Evolutionary conservation across 2,329 filamentous ascomycete species (phyloP).

Genomic region (Fusarium scirpi): DNA sequence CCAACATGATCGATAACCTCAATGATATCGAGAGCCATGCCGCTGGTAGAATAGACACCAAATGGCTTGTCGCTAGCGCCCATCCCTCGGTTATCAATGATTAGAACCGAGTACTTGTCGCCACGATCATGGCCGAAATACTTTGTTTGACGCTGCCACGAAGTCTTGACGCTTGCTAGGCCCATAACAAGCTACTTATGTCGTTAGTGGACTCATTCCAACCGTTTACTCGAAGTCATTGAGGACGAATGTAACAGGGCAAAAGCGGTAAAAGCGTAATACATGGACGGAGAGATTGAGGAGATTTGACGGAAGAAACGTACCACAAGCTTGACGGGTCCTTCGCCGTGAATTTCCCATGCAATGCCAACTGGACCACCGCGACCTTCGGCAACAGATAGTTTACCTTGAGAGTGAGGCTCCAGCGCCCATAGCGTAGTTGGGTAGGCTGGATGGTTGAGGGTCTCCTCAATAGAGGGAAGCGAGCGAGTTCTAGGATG

Average conservation of each 20-base stretch:
- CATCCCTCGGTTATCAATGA: slow-evolving; percentile 88
- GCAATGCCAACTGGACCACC: slow-evolving; percentile 81
- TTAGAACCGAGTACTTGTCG: slow-evolving; percentile 76
- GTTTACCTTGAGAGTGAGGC: slow-evolving; percentile 70
- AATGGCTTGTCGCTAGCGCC: slow-evolving; percentile 83
- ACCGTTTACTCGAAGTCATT: neutral
- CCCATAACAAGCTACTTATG: slow-evolving; percentile 79
- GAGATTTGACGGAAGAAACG: slow-evolving; percentile 52
- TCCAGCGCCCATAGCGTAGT: slow-evolving; percentile 77
- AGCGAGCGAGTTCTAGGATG: slow-evolving; percentile 37
- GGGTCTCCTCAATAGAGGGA: slow-evolving; percentile 67
- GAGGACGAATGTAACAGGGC: neutral
- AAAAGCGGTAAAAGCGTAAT: neutral
- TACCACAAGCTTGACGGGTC: slow-evolving; percentile 79
- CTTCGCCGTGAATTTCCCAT: slow-evolving; percentile 84
- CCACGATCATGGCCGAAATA: slow-evolving; percentile 81
- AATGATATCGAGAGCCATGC: slow-evolving; percentile 84
- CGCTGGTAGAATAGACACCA: slow-evolving; percentile 81
- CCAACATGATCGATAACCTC: slow-evolving; percentile 77
- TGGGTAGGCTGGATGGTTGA: slow-evolving; percentile 74
- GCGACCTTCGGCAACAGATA: slow-evolving; percentile 74
- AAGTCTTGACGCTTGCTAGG: slow-evolving; percentile 73
- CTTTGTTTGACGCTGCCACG: slow-evolving; percentile 86
- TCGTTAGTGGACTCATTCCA: neutral
- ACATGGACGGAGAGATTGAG: slow-evolving; percentile 19